Percentiles rank a stretch among this genome's conserved stretches.
Conservation (phyloP, 495 filamentous ascomycete genomes). For the Corynascus novoguineensis region DNA sequence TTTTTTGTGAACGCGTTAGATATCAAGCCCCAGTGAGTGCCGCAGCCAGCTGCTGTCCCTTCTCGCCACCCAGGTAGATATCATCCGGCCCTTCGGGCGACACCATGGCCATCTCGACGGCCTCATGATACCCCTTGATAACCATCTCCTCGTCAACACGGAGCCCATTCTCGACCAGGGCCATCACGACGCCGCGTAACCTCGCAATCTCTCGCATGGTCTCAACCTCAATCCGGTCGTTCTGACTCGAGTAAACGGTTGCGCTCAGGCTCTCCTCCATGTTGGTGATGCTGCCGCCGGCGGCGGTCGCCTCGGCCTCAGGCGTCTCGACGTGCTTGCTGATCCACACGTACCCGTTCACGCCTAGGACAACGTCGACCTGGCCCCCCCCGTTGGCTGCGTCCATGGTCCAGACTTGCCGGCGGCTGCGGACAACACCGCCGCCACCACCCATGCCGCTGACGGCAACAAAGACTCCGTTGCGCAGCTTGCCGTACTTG, state of each 20-base stretch:
- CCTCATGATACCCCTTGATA: constrained; percentile 71
- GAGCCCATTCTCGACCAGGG: constrained; percentile 72
- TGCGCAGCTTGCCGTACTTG: constrained; percentile 91
- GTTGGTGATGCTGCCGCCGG: constrained; percentile 56
- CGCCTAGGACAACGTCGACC: constrained; percentile 82
- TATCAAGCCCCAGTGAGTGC: constrained; percentile 40
- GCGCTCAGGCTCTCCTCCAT: constrained; percentile 71
- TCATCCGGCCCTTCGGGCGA: constrained; percentile 44
- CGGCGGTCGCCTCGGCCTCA: constrained; percentile 38
- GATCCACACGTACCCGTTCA: constrained; percentile 96
- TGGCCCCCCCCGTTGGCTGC: constrained; percentile 61
- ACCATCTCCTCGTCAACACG: constrained; percentile 92
- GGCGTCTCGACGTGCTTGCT: constrained; percentile 63
- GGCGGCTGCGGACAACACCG: constrained; percentile 70
- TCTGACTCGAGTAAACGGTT: constrained; percentile 81
- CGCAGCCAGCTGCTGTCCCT: constrained; percentile 59
- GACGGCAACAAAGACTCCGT: constrained; percentile 81
- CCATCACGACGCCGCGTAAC: constrained; percentile 68
- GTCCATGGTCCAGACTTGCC: constrained; percentile 81
- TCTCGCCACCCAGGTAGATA: constrained; percentile 67
- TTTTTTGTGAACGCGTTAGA: neutral
- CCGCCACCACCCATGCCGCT: constrained; percentile 72
- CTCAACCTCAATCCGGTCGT: constrained; percentile 67
- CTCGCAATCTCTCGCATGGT: constrained; percentile 86
- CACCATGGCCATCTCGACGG: constrained; percentile 63